A percentile compares a stretch with the other conserved stretches of the same genome.
These are phyloP conservation scores for Podaxis mareebaensis DNA, from an alignment of 768 basidiomycete genomes.

Conservation along the genomic window DNA sequence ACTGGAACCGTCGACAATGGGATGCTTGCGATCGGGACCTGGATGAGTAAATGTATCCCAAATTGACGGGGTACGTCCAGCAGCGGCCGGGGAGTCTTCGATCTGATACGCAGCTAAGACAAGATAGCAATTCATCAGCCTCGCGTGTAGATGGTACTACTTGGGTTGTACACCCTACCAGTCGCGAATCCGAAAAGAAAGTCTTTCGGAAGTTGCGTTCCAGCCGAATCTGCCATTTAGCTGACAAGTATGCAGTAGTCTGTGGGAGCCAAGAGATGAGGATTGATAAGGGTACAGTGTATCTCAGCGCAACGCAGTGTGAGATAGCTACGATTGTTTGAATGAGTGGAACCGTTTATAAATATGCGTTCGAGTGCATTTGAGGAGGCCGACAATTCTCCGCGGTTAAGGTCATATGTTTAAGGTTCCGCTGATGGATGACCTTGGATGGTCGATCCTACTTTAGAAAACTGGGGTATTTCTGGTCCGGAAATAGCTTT, in stretches of 20 bases:
- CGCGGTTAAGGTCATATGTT: not conserved
- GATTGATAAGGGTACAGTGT: not conserved
- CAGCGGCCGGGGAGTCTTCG: slow-evolving; percentile 60
- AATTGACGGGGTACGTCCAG: slow-evolving; percentile 62
- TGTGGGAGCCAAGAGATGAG: not conserved
- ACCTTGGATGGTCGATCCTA: not conserved
- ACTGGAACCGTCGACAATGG: slow-evolving; percentile 58
- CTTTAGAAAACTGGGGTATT: not conserved
- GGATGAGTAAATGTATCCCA: slow-evolving; percentile 73
- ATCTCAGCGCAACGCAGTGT: not conserved
- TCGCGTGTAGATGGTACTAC: not conserved
- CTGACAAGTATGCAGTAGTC: not conserved
- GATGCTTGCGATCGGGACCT: slow-evolving; percentile 38
- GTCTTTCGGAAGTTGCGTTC: slow-evolving; percentile 27
- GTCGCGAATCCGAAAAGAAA: slow-evolving; percentile 39
- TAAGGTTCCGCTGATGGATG: not conserved
- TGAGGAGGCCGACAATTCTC: not conserved
- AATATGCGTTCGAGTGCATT: not conserved
- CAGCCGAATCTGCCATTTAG: slow-evolving; percentile 2
- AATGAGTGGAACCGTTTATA: not conserved
- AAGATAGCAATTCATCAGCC: not conserved
- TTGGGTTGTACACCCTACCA: slow-evolving; percentile 21
- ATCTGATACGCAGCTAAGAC: slow-evolving; percentile 70
- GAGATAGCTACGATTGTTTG: not conserved
- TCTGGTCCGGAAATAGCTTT: not conserved